A percentile compares a stretch with the other conserved stretches of the same genome.
Evolutionary conservation across 2,329 filamentous ascomycete genomes (phyloP).

Genomic region (Fusarium sp.): DNA sequence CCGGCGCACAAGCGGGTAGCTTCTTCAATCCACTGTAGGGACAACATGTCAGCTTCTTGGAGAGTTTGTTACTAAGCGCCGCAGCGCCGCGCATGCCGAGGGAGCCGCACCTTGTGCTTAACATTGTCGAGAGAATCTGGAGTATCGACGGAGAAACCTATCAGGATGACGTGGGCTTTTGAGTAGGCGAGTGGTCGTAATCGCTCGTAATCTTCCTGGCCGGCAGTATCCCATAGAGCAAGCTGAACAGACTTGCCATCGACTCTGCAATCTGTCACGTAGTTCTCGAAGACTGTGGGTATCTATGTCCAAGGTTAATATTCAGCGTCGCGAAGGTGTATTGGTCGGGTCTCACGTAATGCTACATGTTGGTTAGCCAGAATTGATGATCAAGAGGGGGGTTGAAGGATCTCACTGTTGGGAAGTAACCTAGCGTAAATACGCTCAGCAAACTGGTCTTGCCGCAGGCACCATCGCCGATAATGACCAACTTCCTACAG

Average conservation of each 20-base stretch:
- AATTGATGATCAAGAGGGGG: constrained; percentile 19
- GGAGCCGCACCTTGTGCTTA: constrained; percentile 82
- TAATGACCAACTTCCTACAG: constrained; percentile 91
- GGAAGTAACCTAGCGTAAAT: constrained; percentile 97
- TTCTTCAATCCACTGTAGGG: constrained; percentile 88
- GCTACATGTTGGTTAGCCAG: constrained; percentile 56
- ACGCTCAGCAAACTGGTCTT: constrained; percentile 98
- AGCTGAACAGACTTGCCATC: constrained; percentile 99
- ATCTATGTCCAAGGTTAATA: constrained; percentile 62
- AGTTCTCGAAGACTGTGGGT: constrained; percentile 98
- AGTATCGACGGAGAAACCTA: constrained; percentile 94
- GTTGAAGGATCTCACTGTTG: constrained; percentile 75
- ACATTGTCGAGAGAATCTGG: constrained; percentile 98
- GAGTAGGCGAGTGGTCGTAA: constrained; percentile 94
- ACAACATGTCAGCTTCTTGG: constrained; percentile 36
- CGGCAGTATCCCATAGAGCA: constrained; percentile 98
- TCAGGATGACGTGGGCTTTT: constrained; percentile 96
- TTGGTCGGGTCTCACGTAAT: constrained; percentile 62
- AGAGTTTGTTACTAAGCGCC: constrained; percentile 11
- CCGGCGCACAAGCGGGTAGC: constrained; percentile 90
- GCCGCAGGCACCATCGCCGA: constrained; percentile 96
- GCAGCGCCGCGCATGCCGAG: constrained; percentile 3
- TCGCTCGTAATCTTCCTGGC: constrained; percentile 98
- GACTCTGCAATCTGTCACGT: constrained; percentile 97
- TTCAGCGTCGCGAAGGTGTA: constrained; percentile 15